Conservation (phyloP, 23 red algal species). For the Gracilaria gracilis region DNA sequence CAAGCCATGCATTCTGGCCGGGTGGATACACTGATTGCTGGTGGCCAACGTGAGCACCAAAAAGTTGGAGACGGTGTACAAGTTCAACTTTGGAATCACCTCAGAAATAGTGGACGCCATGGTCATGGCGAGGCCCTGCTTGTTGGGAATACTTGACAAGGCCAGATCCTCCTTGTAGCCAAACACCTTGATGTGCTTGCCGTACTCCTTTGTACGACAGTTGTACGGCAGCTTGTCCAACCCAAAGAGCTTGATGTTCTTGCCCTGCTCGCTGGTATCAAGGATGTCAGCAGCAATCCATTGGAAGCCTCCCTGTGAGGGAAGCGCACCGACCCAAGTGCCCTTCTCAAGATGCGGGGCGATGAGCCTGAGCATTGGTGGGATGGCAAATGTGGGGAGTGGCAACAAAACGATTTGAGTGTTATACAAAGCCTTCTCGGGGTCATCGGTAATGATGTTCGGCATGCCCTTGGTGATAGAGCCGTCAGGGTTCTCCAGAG, state of each 20-base stretch:
- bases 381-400: constrained; percentile 53
- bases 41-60: constrained; percentile 55
- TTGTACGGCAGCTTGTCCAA: constrained; percentile 66
- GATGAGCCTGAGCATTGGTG: constrained; percentile 25
- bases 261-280: neutral
- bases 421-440: neutral
- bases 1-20: constrained; percentile 51
- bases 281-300: constrained; percentile 42
- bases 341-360: constrained; percentile 14
- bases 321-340: constrained; percentile 25
- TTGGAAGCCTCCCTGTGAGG: constrained; percentile 68
- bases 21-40: constrained; percentile 71
- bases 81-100: constrained; percentile 28
- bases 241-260: constrained; percentile 39
- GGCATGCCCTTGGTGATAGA: constrained; percentile 39
- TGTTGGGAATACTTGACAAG: constrained; percentile 22
- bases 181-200: constrained; percentile 58
- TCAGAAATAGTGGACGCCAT: constrained; percentile 33
- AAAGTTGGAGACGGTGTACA: constrained; percentile 26
- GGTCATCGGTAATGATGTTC: constrained; percentile 41
- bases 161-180: constrained; percentile 55
- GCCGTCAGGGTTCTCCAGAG: constrained; percentile 65
- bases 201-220: constrained; percentile 50
- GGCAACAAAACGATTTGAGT: constrained; percentile 54
- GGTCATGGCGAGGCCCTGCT: neutral